A percentile compares a stretch with the other conserved stretches of the same genome.
phyloP scores from a whole-genome alignment of 1,139 yeast genomes.

The Nematodospora anomalae region DNA sequence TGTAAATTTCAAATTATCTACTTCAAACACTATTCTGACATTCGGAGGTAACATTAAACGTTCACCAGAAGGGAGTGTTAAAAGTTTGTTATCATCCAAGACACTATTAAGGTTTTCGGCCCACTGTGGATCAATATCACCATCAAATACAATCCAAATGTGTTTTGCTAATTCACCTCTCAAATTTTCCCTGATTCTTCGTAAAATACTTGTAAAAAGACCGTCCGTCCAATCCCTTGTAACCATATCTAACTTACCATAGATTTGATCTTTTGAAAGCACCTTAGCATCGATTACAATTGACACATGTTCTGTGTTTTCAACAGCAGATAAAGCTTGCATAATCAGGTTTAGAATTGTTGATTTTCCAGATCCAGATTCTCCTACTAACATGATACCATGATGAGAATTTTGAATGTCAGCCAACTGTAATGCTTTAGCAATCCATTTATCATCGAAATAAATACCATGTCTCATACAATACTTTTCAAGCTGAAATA shows the following conservation, averaged over 20 bases:
- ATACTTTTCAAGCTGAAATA: slow-evolving; percentile 15
- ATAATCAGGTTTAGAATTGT: slow-evolving; percentile 52
- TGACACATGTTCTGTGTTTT: slow-evolving; percentile 36
- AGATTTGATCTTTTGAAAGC: slow-evolving; percentile 61
- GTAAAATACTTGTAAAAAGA: slow-evolving; percentile 64
- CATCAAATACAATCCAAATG: slow-evolving; percentile 86
- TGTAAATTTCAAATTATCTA: slow-evolving; percentile 60
- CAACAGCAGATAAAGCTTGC: slow-evolving; percentile 39
- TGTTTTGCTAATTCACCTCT: slow-evolving; percentile 58
- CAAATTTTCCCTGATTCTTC: slow-evolving; percentile 58
- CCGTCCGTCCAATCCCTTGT: slow-evolving; percentile 97
- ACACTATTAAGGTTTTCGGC: slow-evolving; percentile 90
- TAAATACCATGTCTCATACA: slow-evolving; percentile 22
- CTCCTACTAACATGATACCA: slow-evolving; percentile 82
- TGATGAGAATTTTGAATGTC: slow-evolving; percentile 68
- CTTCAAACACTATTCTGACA: slow-evolving; percentile 74
- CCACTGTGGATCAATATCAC: slow-evolving; percentile 95
- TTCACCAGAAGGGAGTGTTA: slow-evolving; percentile 91
- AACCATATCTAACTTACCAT: slow-evolving; percentile 68
- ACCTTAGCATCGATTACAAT: slow-evolving; percentile 75
- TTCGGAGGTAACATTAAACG: slow-evolving; percentile 66
- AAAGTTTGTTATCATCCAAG: slow-evolving; percentile 77
- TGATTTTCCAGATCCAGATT: slow-evolving; percentile 76
- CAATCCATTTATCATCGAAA: slow-evolving; percentile 43
- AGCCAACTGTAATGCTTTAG: slow-evolving; percentile 62